These are phyloP conservation scores for Coprinopsis cinerea DNA, from an alignment of 768 basidiomycete genomes.

Conservation along the genomic window DNA sequence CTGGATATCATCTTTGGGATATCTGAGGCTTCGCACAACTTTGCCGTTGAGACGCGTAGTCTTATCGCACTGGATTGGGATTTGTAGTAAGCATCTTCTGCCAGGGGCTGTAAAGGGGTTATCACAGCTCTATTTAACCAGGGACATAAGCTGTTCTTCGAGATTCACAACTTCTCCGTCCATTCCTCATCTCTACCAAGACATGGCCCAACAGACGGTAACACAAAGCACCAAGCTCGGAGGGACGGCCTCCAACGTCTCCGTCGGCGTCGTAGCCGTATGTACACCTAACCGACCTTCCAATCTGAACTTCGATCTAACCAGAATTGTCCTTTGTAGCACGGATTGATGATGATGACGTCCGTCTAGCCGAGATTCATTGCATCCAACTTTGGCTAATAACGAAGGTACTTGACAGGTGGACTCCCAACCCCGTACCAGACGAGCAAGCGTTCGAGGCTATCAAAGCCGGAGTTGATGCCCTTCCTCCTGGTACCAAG, in stretches of 20 bases:
- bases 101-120: too few relatives aligned
- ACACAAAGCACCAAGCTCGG: conserved; percentile 4
- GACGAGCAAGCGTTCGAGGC: conserved; percentile 59
- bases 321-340: conserved; percentile 6
- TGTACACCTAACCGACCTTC: neutral
- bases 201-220: neutral
- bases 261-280: conserved; percentile 4
- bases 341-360: conserved; percentile 18
- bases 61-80: too few relatives aligned
- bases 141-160: neutral
- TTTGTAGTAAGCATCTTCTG: too few relatives aligned
- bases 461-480: conserved; percentile 48
- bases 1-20: too few relatives aligned
- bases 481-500: conserved; percentile 38
- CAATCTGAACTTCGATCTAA: neutral
- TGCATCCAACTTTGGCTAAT: neutral
- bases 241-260: conserved; percentile 3
- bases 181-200: neutral
- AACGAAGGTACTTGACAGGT: conserved; percentile 17
- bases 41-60: too few relatives aligned
- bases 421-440: conserved; percentile 36
- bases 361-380: neutral
- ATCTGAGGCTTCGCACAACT: too few relatives aligned
- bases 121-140: too few relatives aligned
- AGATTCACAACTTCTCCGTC: neutral